Evolutionary conservation across 352 stramenopile species (phyloP), one percentile per base, ranked within the genome.

Genomic region (Phytophthora podocarpi): DNA sequence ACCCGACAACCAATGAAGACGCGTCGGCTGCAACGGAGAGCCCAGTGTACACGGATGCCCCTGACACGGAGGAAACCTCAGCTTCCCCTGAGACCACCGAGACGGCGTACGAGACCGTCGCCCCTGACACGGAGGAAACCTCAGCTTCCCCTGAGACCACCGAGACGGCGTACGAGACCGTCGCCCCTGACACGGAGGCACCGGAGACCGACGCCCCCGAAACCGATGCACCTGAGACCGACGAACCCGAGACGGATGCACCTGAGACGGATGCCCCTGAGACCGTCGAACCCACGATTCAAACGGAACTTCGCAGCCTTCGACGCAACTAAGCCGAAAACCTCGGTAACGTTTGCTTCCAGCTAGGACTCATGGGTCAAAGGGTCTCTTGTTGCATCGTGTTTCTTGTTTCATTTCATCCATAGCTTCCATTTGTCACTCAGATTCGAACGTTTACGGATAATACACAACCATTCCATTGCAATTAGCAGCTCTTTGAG

Each of bases 381-480:
- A 45, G 31, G 11, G 18, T 21, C 28, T 34, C 32, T 52, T 49
- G 42, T 49, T 48, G 43, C 28, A 42, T 59, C 39, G 53, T 36
- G 59, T 63, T 64, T 69, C 52, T 8, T 69, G 53, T 69, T 69
- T 51, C 23, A 37, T 42, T 54, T n/a, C 47, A 47, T 35, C 13
- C 40, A 28, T 15, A 36, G 46, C 39, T 42, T 50, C 32, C 54
- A 11, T 62, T 49, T 62, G 54, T 47, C 31, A 51, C 28, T 40
- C 31, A 50, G 41, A 41, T 28, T 42, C 23, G 21, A 59, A 43
- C 47, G 18, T 49, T 24, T 24, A 57, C 27, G 23, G 37, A 40
- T 64, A 58, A 64, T 59, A 41, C 15, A 46, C n/a, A 64, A n/a
- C 20, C 31, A 46, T 39, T 37, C 20, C 24, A 23, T 62, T 37